Evolutionary conservation across 2,329 filamentous ascomycete species (phyloP), one percentile per base, ranked within the genome.

Genomic region (Fusarium pseudoanthophilum): DNA sequence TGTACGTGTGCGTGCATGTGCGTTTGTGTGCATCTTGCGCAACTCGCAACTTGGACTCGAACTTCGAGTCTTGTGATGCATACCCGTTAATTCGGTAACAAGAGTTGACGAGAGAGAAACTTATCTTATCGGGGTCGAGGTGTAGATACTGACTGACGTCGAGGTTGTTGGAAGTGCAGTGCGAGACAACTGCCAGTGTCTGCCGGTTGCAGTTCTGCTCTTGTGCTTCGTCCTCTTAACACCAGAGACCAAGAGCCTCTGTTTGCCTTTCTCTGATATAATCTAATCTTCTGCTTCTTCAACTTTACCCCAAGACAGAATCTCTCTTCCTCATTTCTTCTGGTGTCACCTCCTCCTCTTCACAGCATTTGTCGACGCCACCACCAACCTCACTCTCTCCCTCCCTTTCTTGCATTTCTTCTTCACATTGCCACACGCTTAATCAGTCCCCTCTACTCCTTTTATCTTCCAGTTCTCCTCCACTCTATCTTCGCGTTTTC

Each of bases 41-140:
- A 60, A 70, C 70, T 71, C 72, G 72, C 72, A 75, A 74, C 72
- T 52, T 67, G 72, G 69, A 75, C 72, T 74, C 72, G 72, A 74
- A 73, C 51, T 60, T 60, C 64, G 68, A 72, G 64, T 65, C 69
- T 48, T 67, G 37, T 74, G 48, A 45, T 32, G 46, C 72, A 66
- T 60, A 55, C 64, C 68, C 64, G 30, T 28, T 10, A 18, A 51
- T 48, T 63, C 46, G 72, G 68, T 66, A 69, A 46, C 6, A 26
- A 36, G 16, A 46, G 30, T 15, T 60, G 32, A 26, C 18, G 32
- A 57, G 48, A n/a, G 30, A 26, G n/a, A 5, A 28, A 26, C 26
- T 26, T 26, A 32, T 46, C 21, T 40, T 15, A 21, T 39, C 32
- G 18, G 20, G 13, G 14, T n/a, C 14, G 20, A 24, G 34, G 14